These are phyloP conservation scores for Blastobotrys ciferrii DNA, from an alignment of 1,139 yeast genomes.

Conservation along the genomic window DNA sequence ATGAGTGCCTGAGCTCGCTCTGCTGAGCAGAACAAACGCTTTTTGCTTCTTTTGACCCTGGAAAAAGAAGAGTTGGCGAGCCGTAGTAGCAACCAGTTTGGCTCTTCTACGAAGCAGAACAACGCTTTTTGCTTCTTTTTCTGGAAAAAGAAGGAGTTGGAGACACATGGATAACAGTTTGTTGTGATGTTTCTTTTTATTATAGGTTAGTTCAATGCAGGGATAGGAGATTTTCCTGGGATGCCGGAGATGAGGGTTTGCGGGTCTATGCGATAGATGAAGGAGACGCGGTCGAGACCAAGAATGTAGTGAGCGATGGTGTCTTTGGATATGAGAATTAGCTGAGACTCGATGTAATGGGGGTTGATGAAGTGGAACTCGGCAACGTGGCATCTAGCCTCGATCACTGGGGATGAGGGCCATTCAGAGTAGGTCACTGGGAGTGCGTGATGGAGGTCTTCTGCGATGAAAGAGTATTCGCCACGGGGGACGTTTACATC, in stretches of 20 bases:
- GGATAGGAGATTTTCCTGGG: not conserved
- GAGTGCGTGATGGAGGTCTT: constrained; percentile 23
- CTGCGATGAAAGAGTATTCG: constrained; percentile 30
- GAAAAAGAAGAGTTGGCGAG: no score
- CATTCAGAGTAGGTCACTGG: constrained; percentile 27
- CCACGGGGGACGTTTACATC: constrained; percentile 34
- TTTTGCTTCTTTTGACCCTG: no score
- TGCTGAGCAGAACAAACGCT: no score
- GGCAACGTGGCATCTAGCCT: constrained; percentile 29
- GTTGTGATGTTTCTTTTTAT: no score
- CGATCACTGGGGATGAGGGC: constrained; percentile 28
- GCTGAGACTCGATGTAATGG: constrained; percentile 26
- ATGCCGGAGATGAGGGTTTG: not conserved
- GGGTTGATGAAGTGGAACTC: constrained; percentile 27
- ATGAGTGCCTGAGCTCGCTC: no score
- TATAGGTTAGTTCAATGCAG: not conserved
- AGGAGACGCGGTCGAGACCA: constrained; percentile 10
- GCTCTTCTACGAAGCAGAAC: no score
- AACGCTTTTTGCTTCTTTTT: no score
- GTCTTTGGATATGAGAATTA: constrained; percentile 27
- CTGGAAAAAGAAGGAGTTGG: no score
- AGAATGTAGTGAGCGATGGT: constrained; percentile 19
- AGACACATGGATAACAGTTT: no score
- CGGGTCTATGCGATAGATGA: constrained; percentile 5
- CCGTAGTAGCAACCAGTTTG: no score